phyloP scores from a whole-genome alignment of 129 eudicot species.

The Apium graveolens region DNA sequence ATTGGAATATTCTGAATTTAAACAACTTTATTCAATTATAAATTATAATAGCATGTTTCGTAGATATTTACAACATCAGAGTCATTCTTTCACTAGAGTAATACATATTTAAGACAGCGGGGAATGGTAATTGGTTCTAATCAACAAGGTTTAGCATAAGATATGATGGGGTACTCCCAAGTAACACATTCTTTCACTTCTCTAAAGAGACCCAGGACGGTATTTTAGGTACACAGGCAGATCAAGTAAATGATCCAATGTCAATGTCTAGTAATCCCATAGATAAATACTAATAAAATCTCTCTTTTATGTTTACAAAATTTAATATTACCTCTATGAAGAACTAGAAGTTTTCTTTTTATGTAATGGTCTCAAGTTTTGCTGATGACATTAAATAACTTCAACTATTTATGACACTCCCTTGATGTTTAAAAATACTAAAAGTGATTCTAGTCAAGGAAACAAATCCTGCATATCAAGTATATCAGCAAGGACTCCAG shows the following conservation, averaged over 20 bases:
- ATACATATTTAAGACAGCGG: background rate
- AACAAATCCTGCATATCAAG: slow-evolving; percentile 62
- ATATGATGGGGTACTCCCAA: background rate
- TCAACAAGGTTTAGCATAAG: background rate
- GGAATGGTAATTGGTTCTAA: background rate
- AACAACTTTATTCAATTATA: too few species aligned
- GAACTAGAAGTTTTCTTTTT: background rate
- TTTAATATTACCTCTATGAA: background rate
- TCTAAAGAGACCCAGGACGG: background rate
- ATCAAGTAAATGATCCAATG: background rate
- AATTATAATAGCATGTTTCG: background rate
- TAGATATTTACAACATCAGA: background rate
- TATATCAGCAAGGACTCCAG: slow-evolving; percentile 93
- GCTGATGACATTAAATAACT: background rate
- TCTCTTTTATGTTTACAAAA: background rate
- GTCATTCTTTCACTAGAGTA: background rate
- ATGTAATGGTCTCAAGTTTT: background rate
- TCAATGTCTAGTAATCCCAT: background rate
- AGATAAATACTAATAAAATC: background rate
- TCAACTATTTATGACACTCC: background rate
- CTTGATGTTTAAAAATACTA: background rate
- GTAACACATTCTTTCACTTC: background rate
- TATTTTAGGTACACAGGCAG: background rate
- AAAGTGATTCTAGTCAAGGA: slow-evolving; percentile 3
- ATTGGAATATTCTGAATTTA: too few species aligned